These are phyloP conservation scores for Torulaspora pretoriensis DNA, from an alignment of 1,139 yeast species.

Conservation along the genomic window DNA sequence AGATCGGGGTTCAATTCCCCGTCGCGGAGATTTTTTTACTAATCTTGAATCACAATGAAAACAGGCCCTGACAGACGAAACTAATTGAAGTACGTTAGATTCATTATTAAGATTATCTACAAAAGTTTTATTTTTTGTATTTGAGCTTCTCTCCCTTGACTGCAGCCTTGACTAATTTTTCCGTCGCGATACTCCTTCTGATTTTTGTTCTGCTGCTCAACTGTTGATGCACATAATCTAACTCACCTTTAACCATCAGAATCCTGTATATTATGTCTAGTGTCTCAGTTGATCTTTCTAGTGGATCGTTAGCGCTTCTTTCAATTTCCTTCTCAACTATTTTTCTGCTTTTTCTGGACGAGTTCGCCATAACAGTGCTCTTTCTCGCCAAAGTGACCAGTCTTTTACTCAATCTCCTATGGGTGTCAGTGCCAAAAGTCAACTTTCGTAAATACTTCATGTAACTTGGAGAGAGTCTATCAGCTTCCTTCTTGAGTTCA, in stretches of 20 bases:
- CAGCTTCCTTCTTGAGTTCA: slow-evolving; percentile 56
- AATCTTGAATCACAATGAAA: too few species aligned
- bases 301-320: slow-evolving; percentile 52
- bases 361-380: slow-evolving; percentile 69
- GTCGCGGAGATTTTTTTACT: slow-evolving; percentile 35
- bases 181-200: slow-evolving; percentile 62
- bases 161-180: slow-evolving; percentile 38
- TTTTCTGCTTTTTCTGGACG: slow-evolving; percentile 58
- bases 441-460: slow-evolving; percentile 42
- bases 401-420: slow-evolving; percentile 38
- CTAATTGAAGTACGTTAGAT: neutral
- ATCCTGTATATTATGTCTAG: slow-evolving; percentile 68
- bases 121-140: slow-evolving; percentile 5
- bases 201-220: slow-evolving; percentile 59
- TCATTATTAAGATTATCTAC: neutral
- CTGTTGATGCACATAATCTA: slow-evolving; percentile 49
- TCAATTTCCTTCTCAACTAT: slow-evolving; percentile 49
- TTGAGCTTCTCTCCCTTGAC: slow-evolving; percentile 22
- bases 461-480: slow-evolving; percentile 52
- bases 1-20: slow-evolving; percentile 41
- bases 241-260: slow-evolving; percentile 44
- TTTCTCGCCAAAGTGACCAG: slow-evolving; percentile 58
- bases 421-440: slow-evolving; percentile 38
- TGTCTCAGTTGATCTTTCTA: slow-evolving; percentile 52
- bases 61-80: too few species aligned